These are phyloP conservation scores for Apiotrichum brassicae DNA, from an alignment of 1,284 basidiomycete genomes.

Conservation along the genomic window DNA sequence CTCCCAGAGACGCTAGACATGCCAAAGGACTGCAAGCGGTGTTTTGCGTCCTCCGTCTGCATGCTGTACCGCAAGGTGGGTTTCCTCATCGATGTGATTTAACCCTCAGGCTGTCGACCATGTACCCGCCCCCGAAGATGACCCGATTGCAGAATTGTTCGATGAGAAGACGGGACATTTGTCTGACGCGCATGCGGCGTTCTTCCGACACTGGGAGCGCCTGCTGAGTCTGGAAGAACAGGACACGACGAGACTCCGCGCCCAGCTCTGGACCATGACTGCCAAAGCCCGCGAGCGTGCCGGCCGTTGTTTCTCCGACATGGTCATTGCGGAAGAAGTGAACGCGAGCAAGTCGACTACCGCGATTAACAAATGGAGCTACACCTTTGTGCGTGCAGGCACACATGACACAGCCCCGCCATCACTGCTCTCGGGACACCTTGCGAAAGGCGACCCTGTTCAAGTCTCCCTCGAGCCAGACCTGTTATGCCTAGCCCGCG, in stretches of 20 bases:
- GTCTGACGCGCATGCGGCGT: constrained; percentile 59
- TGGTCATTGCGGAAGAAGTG: constrained; percentile 57
- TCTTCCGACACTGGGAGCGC: constrained; percentile 88
- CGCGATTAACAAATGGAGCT: constrained; percentile 54
- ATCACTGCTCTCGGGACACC: constrained; percentile 70
- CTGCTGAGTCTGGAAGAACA: constrained; percentile 84
- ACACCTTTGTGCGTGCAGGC: constrained; percentile 57
- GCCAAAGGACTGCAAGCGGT: constrained; percentile 67
- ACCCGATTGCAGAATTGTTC: constrained; percentile 69
- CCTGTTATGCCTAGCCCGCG: constrained; percentile 73
- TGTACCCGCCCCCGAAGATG: constrained; percentile 53
- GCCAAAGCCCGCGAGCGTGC: constrained; percentile 68
- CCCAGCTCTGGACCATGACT: constrained; percentile 89
- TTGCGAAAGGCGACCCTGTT: constrained; percentile 72
- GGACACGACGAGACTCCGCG: constrained; percentile 71
- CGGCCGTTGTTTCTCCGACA: constrained; percentile 69
- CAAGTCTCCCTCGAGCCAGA: constrained; percentile 77
- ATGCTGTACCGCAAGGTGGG: constrained; percentile 86
- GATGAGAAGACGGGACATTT: constrained; percentile 74
- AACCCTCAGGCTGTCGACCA: constrained; percentile 62
- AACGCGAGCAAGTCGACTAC: constrained; percentile 41
- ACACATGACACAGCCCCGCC: constrained; percentile 17
- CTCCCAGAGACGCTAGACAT: constrained; percentile 84
- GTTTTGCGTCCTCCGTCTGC: constrained; percentile 78
- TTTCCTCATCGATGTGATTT: not conserved